A percentile compares a stretch with the other conserved stretches of the same genome.
Evolutionary conservation across 1,284 basidiomycete species (phyloP).

Genomic region (Abortiporus biennis): DNA sequence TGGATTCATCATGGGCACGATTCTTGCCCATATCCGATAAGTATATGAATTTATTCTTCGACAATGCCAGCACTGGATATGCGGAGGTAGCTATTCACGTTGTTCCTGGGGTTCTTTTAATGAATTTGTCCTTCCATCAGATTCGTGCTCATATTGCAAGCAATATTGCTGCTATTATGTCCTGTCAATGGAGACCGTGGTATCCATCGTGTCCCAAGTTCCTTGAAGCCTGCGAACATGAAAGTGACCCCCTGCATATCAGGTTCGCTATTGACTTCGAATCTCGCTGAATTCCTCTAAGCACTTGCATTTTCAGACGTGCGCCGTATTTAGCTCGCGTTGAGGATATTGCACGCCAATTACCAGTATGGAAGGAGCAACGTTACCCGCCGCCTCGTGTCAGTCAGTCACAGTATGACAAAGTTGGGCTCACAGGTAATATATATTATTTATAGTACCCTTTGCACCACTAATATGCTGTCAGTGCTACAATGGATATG

Average conservation of each 20-base stretch:
- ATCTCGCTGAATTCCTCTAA: not conserved
- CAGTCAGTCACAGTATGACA: constrained; percentile 82
- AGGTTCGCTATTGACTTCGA: constrained; percentile 31
- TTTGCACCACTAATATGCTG: constrained; percentile 1
- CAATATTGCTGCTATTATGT: constrained; percentile 58
- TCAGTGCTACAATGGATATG: constrained; percentile 78
- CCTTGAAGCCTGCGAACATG: constrained; percentile 53
- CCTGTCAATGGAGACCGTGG: constrained; percentile 68
- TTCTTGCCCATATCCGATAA: constrained; percentile 64
- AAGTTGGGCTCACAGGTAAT: constrained; percentile 73
- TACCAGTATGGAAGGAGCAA: constrained; percentile 67
- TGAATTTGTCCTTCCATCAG: constrained; percentile 28
- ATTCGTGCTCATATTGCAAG: constrained; percentile 70
- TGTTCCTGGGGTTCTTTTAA: constrained; percentile 6
- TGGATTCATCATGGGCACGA: constrained; percentile 52
- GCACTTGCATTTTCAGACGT: constrained; percentile 33
- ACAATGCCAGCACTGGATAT: constrained; percentile 75
- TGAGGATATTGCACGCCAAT: constrained; percentile 43
- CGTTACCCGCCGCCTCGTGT: constrained; percentile 83
- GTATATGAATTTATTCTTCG: constrained; percentile 69
- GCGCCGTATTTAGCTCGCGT: constrained; percentile 54
- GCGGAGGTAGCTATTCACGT: constrained; percentile 55
- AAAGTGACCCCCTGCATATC: constrained; percentile 60
- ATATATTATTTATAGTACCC: not conserved
- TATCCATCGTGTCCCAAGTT: constrained; percentile 67